Conservation (phyloP, 1,284 basidiomycete species). For the Megacollybia platyphylla region DNA sequence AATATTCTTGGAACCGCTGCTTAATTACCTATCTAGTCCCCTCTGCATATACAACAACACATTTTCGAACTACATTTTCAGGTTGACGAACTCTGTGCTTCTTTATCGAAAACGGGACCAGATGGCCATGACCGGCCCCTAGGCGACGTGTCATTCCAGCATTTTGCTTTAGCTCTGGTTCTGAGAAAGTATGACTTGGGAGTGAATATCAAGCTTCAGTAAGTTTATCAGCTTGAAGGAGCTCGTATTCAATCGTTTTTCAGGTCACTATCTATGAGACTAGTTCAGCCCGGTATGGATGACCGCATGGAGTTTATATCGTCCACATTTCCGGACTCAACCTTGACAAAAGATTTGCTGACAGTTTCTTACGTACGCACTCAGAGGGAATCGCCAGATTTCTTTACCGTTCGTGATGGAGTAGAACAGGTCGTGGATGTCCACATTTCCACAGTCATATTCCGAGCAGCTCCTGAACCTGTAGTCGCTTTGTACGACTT, state of each 20-base stretch:
- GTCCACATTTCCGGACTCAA: slow-evolving; percentile 39
- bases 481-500: slow-evolving; percentile 92
- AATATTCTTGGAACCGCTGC: slow-evolving; percentile 4
- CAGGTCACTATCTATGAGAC: slow-evolving; percentile 60
- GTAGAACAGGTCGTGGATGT: slow-evolving; percentile 87
- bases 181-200: slow-evolving; percentile 81
- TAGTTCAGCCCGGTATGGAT: slow-evolving; percentile 48
- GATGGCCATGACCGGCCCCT: slow-evolving; percentile 59
- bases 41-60: slow-evolving; percentile 64
- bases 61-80: slow-evolving; percentile 84
- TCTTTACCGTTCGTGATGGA: slow-evolving; percentile 70
- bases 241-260: slow-evolving; percentile 4
- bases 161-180: slow-evolving; percentile 67
- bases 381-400: slow-evolving; percentile 83
- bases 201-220: slow-evolving; percentile 78
- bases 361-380: slow-evolving; percentile 77
- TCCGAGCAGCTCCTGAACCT: slow-evolving; percentile 85
- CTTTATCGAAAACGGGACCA: slow-evolving; percentile 60
- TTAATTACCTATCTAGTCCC: slow-evolving; percentile 16
- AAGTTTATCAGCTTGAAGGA: slow-evolving; percentile 6
- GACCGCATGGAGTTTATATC: slow-evolving; percentile 63
- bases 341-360: slow-evolving; percentile 61
- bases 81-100: slow-evolving; percentile 81
- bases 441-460: slow-evolving; percentile 85
- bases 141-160: slow-evolving; percentile 73